Percentiles rank a stretch among this genome's conserved stretches.
Evolutionary conservation across 2,329 filamentous ascomycete genomes (phyloP).

Genomic region (Aureobasidium leucospermi): DNA sequence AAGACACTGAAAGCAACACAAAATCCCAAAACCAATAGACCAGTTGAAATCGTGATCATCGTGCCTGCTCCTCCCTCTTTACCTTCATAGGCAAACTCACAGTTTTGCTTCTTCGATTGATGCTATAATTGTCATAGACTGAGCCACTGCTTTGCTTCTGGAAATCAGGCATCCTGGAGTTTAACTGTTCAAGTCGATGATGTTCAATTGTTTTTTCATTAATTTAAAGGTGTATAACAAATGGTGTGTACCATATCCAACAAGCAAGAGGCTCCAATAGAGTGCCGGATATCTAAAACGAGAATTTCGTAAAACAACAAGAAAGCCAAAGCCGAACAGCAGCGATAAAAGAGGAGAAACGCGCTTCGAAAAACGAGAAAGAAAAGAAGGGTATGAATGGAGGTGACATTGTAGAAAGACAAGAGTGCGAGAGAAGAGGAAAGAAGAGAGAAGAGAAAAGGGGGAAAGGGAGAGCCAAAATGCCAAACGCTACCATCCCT

Average conservation of each 20-base stretch:
- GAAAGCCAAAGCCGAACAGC: not conserved
- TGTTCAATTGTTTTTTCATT: not conserved
- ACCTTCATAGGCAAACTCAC: too few species aligned
- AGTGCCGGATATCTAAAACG: constrained; percentile 3
- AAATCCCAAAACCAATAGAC: too few species aligned
- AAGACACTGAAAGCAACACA: too few species aligned
- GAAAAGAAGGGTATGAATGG: not conserved
- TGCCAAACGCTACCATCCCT: not conserved
- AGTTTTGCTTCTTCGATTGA: too few species aligned
- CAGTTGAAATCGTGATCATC: too few species aligned
- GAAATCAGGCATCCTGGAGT: too few species aligned
- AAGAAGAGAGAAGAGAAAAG: not conserved
- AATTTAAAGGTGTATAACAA: not conserved
- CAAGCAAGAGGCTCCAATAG: not conserved
- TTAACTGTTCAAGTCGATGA: too few species aligned
- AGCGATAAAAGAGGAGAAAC: not conserved
- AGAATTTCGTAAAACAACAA: not conserved
- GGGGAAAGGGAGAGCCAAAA: not conserved
- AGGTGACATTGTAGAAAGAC: not conserved
- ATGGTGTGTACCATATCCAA: not conserved
- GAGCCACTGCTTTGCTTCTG: too few species aligned
- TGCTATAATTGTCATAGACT: too few species aligned
- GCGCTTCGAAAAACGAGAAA: not conserved
- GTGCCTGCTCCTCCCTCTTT: too few species aligned
- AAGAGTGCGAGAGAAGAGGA: not conserved